phyloP scores from a whole-genome alignment of 768 basidiomycete genomes.

The Rhizopogon vinicolor region DNA sequence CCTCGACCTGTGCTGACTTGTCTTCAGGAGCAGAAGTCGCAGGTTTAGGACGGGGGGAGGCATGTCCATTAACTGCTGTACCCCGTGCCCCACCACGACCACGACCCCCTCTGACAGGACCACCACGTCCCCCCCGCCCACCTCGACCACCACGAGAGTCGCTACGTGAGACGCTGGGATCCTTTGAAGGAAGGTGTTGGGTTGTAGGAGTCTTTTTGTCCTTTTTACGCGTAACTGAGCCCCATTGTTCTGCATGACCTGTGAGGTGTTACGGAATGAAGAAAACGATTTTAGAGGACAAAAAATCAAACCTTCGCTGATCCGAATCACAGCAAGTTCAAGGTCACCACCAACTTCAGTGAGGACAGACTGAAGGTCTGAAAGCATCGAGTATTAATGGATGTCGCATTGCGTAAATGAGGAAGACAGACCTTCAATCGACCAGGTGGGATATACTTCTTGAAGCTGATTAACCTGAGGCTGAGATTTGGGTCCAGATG shows the following conservation, averaged over 20 bases:
- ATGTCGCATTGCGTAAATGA: slow-evolving; percentile 9
- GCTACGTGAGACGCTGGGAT: slow-evolving; percentile 29
- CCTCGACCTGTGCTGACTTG: slow-evolving; percentile 13
- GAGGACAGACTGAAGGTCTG: slow-evolving; percentile 67
- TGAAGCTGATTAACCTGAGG: slow-evolving; percentile 56
- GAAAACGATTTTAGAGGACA: slow-evolving; percentile 8
- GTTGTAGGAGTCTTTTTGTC: slow-evolving; percentile 62
- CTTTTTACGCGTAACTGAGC: slow-evolving; percentile 80
- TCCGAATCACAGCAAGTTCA: slow-evolving; percentile 64
- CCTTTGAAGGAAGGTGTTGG: slow-evolving; percentile 43
- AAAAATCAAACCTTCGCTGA: slow-evolving; percentile 52
- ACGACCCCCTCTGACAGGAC: slow-evolving; percentile 46
- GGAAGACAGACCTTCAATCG: slow-evolving; percentile 53
- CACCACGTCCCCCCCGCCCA: slow-evolving; percentile 53
- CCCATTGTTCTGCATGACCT: slow-evolving; percentile 82
- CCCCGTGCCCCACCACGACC: slow-evolving; percentile 38
- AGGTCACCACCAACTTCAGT: slow-evolving; percentile 66
- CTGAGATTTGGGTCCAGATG: slow-evolving; percentile 39
- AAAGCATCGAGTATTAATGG: slow-evolving; percentile 22
- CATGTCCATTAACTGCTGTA: slow-evolving; percentile 27
- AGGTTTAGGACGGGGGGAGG: slow-evolving; percentile 16
- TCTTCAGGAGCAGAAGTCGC: slow-evolving; percentile 32
- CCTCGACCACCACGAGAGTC: slow-evolving; percentile 53
- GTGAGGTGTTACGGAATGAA: slow-evolving; percentile 5
- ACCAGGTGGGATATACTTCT: slow-evolving; percentile 68